Percentiles rank a stretch among this genome's conserved stretches.
Conservation (phyloP, 495 filamentous ascomycete genomes). For the Hyaloscypha bicolor region DNA sequence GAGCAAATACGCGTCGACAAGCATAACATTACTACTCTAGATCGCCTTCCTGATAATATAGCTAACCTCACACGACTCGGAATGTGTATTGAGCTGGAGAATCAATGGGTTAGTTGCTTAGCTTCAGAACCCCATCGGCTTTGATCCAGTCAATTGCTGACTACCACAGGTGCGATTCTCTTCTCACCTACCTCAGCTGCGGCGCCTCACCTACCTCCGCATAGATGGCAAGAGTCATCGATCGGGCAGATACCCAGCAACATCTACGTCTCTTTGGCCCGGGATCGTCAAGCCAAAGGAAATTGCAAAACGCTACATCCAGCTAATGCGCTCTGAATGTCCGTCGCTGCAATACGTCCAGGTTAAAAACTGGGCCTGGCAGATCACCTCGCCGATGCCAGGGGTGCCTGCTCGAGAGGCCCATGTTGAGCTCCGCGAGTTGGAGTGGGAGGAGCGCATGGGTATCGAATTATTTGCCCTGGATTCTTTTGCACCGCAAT, state of each 20-base stretch:
- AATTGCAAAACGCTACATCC: constrained; percentile 7
- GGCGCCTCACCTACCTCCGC: not conserved
- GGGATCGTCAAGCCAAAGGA: not conserved
- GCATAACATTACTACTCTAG: not conserved
- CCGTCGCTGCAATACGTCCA: constrained; percentile 15
- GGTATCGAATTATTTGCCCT: constrained; percentile 14
- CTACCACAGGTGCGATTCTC: not conserved
- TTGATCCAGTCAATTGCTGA: constrained; percentile 2
- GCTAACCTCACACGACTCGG: constrained; percentile 5
- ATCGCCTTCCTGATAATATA: constrained; percentile 6
- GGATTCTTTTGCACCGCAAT: not conserved
- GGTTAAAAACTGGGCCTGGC: constrained; percentile 4
- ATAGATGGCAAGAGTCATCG: not conserved
- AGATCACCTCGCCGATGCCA: not conserved
- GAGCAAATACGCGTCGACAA: no score
- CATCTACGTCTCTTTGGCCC: not conserved
- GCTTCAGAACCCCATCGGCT: not conserved
- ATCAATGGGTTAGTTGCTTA: constrained; percentile 7
- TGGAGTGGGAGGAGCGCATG: not conserved
- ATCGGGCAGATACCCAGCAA: not conserved
- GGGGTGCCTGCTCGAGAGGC: not conserved
- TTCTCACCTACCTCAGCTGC: constrained; percentile 1
- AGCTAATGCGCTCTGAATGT: constrained; percentile 5
- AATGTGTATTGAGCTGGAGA: constrained; percentile 2
- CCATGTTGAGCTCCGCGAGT: not conserved